Evolutionary conservation across 2,329 filamentous ascomycete genomes (phyloP).

Genomic region (Ceratocystis papillata): DNA sequence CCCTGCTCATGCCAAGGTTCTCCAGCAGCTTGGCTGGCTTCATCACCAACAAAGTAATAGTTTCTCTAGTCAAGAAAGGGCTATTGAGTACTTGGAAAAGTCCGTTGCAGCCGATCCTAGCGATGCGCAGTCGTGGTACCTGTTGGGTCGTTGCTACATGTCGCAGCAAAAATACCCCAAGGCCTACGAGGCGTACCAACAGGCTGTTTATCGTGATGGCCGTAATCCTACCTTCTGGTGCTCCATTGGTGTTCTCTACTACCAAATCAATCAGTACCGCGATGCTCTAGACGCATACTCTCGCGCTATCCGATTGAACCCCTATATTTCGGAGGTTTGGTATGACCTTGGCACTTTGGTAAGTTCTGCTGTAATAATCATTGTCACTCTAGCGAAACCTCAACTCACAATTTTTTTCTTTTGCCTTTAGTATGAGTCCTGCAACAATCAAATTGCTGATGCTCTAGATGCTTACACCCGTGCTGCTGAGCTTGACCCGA

Average conservation of each 20-base stretch:
- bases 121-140: constrained; percentile 97
- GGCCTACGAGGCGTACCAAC: constrained; percentile 95
- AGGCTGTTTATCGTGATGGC: constrained; percentile 94
- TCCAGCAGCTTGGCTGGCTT: constrained; percentile 95
- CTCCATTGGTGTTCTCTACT: constrained; percentile 96
- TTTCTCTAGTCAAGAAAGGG: constrained; percentile 86
- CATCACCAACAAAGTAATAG: constrained; percentile 91
- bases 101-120: constrained; percentile 87
- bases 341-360: constrained; percentile 94
- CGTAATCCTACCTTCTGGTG: constrained; percentile 99
- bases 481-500: constrained; percentile 85
- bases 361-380: constrained; percentile 36
- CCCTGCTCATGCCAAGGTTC: constrained; percentile 91
- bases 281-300: constrained; percentile 97
- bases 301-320: constrained; percentile 88
- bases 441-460: constrained; percentile 96
- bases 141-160: constrained; percentile 97
- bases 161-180: constrained; percentile 98
- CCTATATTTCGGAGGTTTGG: constrained; percentile 98
- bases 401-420: constrained; percentile 26
- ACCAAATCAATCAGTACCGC: constrained; percentile 98
- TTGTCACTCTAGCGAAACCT: constrained; percentile 27
- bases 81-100: constrained; percentile 94
- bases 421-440: constrained; percentile 71
- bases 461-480: constrained; percentile 91